These are phyloP conservation scores for Dictyostelium brefeldianum DNA, from an alignment of 78 protist genomes.

Conservation along the genomic window DNA sequence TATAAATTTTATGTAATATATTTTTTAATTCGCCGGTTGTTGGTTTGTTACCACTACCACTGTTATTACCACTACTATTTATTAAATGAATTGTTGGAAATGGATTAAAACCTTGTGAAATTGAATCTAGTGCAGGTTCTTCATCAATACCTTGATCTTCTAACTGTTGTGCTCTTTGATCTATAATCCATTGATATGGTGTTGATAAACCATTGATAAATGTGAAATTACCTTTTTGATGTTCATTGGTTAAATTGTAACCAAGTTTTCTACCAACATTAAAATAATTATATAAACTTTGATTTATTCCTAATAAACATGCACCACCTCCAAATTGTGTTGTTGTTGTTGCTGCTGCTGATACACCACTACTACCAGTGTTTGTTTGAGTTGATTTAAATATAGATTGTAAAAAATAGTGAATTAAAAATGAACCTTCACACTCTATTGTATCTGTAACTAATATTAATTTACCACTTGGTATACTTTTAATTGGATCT, in stretches of 20 bases:
- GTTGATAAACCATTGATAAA: conserved; percentile 46
- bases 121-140: conserved; percentile 58
- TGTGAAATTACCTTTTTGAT: conserved; percentile 23
- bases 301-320: conserved; percentile 57
- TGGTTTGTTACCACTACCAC: background rate
- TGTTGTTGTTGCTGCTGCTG: background rate
- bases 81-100: conserved; percentile 24
- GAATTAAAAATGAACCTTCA: conserved; percentile 71
- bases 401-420: conserved; percentile 52
- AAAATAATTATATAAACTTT: conserved; percentile 37
- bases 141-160: conserved; percentile 69
- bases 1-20: conserved; percentile 11
- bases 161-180: background rate
- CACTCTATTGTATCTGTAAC: conserved; percentile 48
- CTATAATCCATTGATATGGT: conserved; percentile 52
- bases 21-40: background rate
- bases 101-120: conserved; percentile 64
- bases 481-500: conserved; percentile 25
- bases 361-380: background rate
- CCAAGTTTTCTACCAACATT: conserved; percentile 67
- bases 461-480: conserved; percentile 34
- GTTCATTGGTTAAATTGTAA: conserved; percentile 37
- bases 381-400: conserved; percentile 2
- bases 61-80: no score
- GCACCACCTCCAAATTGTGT: background rate